These are phyloP conservation scores for Chamaecrista fasciculata DNA, from an alignment of 306 rosid species.

Conservation along the genomic window DNA sequence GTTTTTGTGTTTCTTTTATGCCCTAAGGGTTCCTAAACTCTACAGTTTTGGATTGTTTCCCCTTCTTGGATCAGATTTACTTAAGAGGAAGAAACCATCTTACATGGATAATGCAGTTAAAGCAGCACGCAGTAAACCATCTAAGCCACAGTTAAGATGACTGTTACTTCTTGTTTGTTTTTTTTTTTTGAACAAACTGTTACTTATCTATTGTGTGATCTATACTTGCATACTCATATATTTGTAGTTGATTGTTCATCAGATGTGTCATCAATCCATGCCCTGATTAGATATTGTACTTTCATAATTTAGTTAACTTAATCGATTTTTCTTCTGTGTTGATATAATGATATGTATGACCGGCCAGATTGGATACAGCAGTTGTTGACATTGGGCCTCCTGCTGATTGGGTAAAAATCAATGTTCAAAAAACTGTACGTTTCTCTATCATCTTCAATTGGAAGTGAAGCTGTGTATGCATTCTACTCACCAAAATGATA, in stretches of 20 bases:
- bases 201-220: background rate
- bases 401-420: slow-evolving; percentile 98
- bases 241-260: slow-evolving; percentile 5
- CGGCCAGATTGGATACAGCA: slow-evolving; percentile 68
- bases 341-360: slow-evolving; percentile 27
- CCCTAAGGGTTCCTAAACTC: too few relatives aligned
- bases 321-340: slow-evolving; percentile 34
- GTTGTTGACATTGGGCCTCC: slow-evolving; percentile 91
- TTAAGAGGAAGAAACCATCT: slow-evolving; percentile 82
- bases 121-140: slow-evolving; percentile 70
- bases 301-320: slow-evolving; percentile 7
- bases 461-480: slow-evolving; percentile 8
- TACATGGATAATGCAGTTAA: slow-evolving; percentile 67
- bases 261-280: slow-evolving; percentile 24
- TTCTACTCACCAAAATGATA: slow-evolving; percentile 19
- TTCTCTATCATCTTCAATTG: slow-evolving; percentile 24
- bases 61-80: slow-evolving; percentile 55
- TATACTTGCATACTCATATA: slow-evolving; percentile 17
- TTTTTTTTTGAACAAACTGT: too few relatives aligned
- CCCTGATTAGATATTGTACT: slow-evolving; percentile 2
- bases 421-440: slow-evolving; percentile 92
- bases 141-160: slow-evolving; percentile 82
- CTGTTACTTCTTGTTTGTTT: background rate
- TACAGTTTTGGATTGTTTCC: slow-evolving; percentile 22
- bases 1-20: too few relatives aligned